Percentiles rank a stretch among this genome's conserved stretches.
phyloP scores from a whole-genome alignment of 257 asterid species.

The Primulina tabacum region DNA sequence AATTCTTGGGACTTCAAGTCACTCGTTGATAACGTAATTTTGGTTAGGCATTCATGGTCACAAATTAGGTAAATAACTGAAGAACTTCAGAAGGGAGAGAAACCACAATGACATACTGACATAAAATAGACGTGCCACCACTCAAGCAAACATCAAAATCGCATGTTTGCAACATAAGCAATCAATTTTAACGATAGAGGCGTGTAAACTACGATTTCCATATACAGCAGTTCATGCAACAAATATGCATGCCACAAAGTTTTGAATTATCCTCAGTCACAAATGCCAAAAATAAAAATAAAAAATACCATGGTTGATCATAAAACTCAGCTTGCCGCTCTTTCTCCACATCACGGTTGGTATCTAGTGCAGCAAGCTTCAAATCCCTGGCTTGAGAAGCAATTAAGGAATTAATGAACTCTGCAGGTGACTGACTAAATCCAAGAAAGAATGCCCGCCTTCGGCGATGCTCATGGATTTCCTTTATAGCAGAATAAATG shows the following conservation, averaged over 20 bases:
- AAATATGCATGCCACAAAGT: background rate
- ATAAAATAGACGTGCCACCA: background rate
- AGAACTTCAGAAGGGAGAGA: background rate
- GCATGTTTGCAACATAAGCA: background rate
- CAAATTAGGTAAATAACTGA: background rate
- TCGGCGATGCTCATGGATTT: conserved; percentile 57
- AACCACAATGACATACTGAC: background rate
- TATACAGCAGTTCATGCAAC: background rate
- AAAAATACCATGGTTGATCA: conserved; percentile 69
- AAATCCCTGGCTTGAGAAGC: conserved; percentile 86
- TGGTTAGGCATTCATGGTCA: background rate
- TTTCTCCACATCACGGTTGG: conserved; percentile 56
- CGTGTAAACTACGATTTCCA: background rate
- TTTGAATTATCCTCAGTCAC: background rate
- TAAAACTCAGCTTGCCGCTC: conserved; percentile 74
- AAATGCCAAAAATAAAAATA: background rate
- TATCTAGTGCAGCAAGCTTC: conserved; percentile 68
- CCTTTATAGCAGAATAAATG: conserved; percentile 61
- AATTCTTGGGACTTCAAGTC: background rate
- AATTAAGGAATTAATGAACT: conserved; percentile 68
- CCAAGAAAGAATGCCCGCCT: conserved; percentile 83
- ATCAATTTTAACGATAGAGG: background rate
- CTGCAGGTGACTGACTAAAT: conserved; percentile 89
- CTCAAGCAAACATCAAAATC: conserved; percentile 6
- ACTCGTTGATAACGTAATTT: background rate